Evolutionary conservation across 1,284 basidiomycete species (phyloP).

Genomic region (Tausonia pullulans): DNA sequence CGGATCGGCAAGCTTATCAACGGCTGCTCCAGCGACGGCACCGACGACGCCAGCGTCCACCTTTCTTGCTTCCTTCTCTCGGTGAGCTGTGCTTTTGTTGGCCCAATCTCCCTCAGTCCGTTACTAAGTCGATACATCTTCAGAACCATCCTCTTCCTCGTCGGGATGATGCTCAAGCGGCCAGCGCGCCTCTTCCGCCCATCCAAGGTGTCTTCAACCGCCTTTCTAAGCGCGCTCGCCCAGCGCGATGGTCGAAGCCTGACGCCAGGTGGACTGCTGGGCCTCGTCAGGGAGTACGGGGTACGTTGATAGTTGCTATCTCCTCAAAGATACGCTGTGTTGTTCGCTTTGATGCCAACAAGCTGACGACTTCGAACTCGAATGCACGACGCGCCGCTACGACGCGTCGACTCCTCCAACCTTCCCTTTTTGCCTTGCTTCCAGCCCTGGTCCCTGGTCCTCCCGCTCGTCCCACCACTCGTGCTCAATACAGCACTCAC

Average conservation of each 20-base stretch:
- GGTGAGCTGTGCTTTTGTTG: background rate
- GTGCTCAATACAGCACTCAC: constrained; percentile 15
- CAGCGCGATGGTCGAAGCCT: constrained; percentile 6
- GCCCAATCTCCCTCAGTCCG: too few relatives aligned
- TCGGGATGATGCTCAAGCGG: constrained; percentile 15
- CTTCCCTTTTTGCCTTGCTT: background rate
- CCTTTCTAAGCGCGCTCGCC: constrained; percentile 12
- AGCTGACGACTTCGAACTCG: too few relatives aligned
- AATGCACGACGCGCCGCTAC: background rate
- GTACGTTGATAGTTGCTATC: background rate
- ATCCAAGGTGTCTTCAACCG: constrained; percentile 11
- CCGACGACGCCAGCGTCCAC: background rate
- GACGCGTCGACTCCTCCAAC: background rate
- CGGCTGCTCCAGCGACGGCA: background rate
- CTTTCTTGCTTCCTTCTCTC: background rate
- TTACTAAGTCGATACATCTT: too few relatives aligned
- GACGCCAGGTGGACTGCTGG: background rate
- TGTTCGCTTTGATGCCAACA: too few relatives aligned
- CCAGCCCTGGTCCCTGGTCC: constrained; percentile 12
- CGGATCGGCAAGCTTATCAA: too few relatives aligned
- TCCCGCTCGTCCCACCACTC: constrained; percentile 14
- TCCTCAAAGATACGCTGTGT: background rate
- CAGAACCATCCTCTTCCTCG: constrained; percentile 10
- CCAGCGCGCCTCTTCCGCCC: constrained; percentile 13
- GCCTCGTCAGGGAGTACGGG: constrained; percentile 5